These are phyloP conservation scores for Suillus alpinus DNA, from an alignment of 768 basidiomycete genomes.

Conservation along the genomic window DNA sequence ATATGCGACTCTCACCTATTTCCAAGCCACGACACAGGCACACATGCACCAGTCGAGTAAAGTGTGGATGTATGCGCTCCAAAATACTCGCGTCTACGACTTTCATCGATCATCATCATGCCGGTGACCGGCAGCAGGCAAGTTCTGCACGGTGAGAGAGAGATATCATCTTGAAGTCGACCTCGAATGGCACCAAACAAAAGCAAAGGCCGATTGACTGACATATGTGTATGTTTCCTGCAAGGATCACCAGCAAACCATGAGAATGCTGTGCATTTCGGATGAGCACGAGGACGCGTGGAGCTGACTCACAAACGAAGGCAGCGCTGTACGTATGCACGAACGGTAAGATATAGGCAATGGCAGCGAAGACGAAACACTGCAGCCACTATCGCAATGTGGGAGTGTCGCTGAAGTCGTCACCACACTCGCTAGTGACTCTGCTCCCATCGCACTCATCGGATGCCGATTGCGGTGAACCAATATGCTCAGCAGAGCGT, in stretches of 20 bases:
- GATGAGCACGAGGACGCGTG: constrained; percentile 9
- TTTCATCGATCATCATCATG: background rate
- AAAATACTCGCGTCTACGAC: background rate
- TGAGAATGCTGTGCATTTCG: constrained; percentile 26
- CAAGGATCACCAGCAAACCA: constrained; percentile 3
- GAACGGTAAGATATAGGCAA: background rate
- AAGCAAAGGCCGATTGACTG: background rate
- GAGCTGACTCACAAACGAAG: background rate
- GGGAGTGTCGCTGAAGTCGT: constrained; percentile 2
- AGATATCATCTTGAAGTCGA: background rate
- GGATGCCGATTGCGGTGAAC: constrained; percentile 16
- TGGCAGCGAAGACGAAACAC: background rate
- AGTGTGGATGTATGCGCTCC: background rate
- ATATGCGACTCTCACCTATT: background rate
- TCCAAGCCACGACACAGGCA: background rate
- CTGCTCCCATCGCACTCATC: constrained; percentile 19
- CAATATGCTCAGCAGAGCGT: background rate
- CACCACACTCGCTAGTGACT: background rate
- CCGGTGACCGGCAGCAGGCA: background rate
- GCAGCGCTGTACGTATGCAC: constrained; percentile 5
- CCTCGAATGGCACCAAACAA: background rate
- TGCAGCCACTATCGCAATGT: background rate
- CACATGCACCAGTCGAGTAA: background rate
- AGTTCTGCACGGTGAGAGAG: background rate
- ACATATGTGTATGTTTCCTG: background rate